Percentiles rank a stretch among this genome's conserved stretches.
Evolutionary conservation across 1,284 basidiomycete genomes (phyloP).

Genomic region (Vanrija sp.): DNA sequence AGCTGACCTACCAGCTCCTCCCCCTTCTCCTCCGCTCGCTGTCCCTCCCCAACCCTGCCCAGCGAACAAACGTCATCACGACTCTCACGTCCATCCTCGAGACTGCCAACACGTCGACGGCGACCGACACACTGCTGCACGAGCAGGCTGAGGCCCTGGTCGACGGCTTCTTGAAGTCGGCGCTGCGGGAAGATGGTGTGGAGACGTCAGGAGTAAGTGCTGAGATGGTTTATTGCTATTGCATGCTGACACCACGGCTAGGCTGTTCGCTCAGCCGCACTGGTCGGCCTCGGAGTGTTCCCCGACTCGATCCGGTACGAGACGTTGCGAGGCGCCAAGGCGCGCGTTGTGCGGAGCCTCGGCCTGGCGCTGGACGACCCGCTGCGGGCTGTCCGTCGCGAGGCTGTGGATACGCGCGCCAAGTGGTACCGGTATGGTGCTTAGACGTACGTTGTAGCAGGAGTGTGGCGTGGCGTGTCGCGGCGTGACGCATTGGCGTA

Average conservation of each 20-base stretch:
- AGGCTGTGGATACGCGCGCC: constrained; percentile 76
- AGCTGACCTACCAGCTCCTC: constrained; percentile 60
- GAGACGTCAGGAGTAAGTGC: constrained; percentile 33
- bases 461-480: background rate
- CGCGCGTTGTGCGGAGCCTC: constrained; percentile 67
- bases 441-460: background rate
- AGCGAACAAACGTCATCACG: constrained; percentile 75
- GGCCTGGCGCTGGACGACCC: constrained; percentile 77
- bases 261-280: constrained; percentile 69
- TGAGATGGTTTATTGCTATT: background rate
- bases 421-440: constrained; percentile 45
- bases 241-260: constrained; percentile 40
- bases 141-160: constrained; percentile 69
- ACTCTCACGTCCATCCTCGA: constrained; percentile 70
- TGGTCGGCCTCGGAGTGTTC: constrained; percentile 68
- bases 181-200: constrained; percentile 21
- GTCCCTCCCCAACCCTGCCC: constrained; percentile 65
- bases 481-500: background rate
- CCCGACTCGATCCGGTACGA: constrained; percentile 74
- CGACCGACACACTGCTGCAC: constrained; percentile 54
- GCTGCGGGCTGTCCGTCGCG: constrained; percentile 69
- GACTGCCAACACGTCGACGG: constrained; percentile 52
- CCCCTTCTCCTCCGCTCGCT: constrained; percentile 84
- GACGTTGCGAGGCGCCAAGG: constrained; percentile 69
- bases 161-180: constrained; percentile 64